Base-by-base conservation (phyloP, 176 grass and related monocot genomes). In the Dendrocalamus sinicus region DNA sequence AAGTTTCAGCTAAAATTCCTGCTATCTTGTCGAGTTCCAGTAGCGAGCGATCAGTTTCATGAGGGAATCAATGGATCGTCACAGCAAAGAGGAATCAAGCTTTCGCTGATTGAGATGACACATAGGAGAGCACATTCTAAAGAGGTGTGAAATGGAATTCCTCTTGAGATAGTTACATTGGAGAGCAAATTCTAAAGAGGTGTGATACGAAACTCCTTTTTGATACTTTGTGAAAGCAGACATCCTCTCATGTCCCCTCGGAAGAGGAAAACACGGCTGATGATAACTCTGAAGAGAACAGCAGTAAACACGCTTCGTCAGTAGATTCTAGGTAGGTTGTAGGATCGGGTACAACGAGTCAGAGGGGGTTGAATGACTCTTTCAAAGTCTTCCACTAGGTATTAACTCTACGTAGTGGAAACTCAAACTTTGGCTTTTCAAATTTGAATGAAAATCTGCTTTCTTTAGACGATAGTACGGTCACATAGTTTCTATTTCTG, bases 101-200 rank as follows among this genome's bases (percentile, higher is more conserved):
- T 72, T 66, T 78, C 52, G 24, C 57, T 83, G 89, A 78, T 50
- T 40, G 84, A 78, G 74, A 90, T 61, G 74, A 50, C 22, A 78
- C 57, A 26, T 28, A 22, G 26, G 63, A 17, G 79, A 77, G 62
- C 73, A 64, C 53, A 78, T 17, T 70, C 16, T 22, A 41, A 85
- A 67, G 68, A 50, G 9, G 59, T 65, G 35, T 52, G 58, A 30
- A 17, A 48, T 68, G 64, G 16, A 48, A 70, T 60, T 16, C 66
- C 58, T 73, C 23, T 26, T 79, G 19, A 39, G 22, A 67, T 62
- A 54, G 37, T 67, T 65, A 20, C 45, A 57, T 0, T 43, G 67
- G 13, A 57, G 32, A 19, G 37, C 3, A 40, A 73, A 17, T 40
- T 35, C 53, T 12, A 41, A 51, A 41, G 32, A 59, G 19, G 20